Evolutionary conservation across 2,329 filamentous ascomycete species (phyloP).

Genomic region (Rasamsonia emersonii): DNA sequence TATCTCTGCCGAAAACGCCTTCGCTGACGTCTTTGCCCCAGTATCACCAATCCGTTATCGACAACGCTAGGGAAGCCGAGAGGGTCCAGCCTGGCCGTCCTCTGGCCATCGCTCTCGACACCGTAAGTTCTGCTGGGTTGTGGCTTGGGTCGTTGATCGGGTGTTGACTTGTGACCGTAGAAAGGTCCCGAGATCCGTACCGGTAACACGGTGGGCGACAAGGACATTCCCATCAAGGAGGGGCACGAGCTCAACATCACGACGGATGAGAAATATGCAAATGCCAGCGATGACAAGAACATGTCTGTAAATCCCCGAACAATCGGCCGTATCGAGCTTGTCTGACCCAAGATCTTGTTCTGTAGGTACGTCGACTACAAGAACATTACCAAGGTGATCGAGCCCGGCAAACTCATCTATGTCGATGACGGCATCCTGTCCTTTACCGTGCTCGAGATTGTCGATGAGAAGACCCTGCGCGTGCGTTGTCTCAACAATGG

Average conservation of each 20-base stretch:
- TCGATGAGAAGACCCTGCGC: conserved; percentile 81
- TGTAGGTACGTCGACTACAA: conserved; percentile 93
- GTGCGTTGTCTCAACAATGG: conserved; percentile 91
- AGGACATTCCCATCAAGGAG: conserved; percentile 70
- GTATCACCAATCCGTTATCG: conserved; percentile 97
- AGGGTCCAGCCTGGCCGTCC: conserved; percentile 69
- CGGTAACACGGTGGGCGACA: conserved; percentile 62
- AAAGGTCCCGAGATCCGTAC: conserved; percentile 85
- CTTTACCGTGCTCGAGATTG: conserved; percentile 82
- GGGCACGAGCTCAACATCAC: conserved; percentile 90
- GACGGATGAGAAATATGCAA: conserved; percentile 87
- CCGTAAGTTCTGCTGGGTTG: conserved; percentile 47
- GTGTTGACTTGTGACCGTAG: conserved; percentile 23
- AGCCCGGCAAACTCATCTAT: conserved; percentile 85
- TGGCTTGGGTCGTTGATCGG: background rate
- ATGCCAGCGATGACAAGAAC: conserved; percentile 76
- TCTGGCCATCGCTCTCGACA: conserved; percentile 86
- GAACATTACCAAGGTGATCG: conserved; percentile 99
- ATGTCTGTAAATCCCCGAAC: conserved; percentile 55
- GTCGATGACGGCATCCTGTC: conserved; percentile 97
- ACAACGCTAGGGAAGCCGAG: conserved; percentile 86
- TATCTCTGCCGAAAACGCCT: conserved; percentile 2
- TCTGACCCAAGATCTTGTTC: conserved; percentile 11
- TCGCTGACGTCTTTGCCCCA: conserved; percentile 27
- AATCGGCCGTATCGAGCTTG: background rate